These are phyloP conservation scores for Nevesoporus exiguus DNA, from an alignment of 768 basidiomycete species.

Conservation along the genomic window DNA sequence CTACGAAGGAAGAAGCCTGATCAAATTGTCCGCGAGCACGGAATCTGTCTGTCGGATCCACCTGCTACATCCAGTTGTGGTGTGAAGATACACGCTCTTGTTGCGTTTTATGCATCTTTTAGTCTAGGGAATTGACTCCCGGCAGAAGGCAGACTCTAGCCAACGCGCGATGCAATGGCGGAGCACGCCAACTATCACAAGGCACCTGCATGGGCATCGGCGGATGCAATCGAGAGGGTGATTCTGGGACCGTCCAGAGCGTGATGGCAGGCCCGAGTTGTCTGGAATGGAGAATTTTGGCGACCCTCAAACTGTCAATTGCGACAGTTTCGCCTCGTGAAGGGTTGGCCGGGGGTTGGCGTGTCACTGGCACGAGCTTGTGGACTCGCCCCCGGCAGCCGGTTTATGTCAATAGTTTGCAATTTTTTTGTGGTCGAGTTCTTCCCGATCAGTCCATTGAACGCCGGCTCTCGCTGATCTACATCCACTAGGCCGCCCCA, in stretches of 20 bases:
- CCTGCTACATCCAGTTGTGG: conserved; percentile 10
- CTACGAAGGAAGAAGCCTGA: background rate
- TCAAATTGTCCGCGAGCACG: conserved; percentile 1
- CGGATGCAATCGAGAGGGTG: background rate
- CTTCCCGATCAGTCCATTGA: conserved; percentile 10
- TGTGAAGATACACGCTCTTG: conserved; percentile 19
- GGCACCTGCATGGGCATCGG: background rate
- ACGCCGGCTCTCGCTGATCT: conserved; percentile 14
- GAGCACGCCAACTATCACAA: background rate
- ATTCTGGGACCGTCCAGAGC: conserved; percentile 6
- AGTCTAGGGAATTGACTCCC: conserved; percentile 11
- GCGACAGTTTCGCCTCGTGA: conserved; percentile 20
- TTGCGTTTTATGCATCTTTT: conserved; percentile 6
- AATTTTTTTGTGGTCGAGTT: conserved; percentile 11
- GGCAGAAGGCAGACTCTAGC: conserved; percentile 16
- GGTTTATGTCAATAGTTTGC: conserved; percentile 28
- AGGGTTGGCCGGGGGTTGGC: conserved; percentile 6
- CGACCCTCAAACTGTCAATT: conserved; percentile 34
- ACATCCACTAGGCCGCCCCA: conserved; percentile 3
- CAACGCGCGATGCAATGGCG: conserved; percentile 6
- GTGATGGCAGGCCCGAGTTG: background rate
- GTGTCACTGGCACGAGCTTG: conserved; percentile 11
- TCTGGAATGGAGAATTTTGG: conserved; percentile 8
- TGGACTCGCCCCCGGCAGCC: background rate
- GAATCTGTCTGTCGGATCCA: conserved; percentile 11